These are phyloP conservation scores for Pseudocercospora ulei DNA, from an alignment of 2,329 filamentous ascomycete species.

Conservation along the genomic window DNA sequence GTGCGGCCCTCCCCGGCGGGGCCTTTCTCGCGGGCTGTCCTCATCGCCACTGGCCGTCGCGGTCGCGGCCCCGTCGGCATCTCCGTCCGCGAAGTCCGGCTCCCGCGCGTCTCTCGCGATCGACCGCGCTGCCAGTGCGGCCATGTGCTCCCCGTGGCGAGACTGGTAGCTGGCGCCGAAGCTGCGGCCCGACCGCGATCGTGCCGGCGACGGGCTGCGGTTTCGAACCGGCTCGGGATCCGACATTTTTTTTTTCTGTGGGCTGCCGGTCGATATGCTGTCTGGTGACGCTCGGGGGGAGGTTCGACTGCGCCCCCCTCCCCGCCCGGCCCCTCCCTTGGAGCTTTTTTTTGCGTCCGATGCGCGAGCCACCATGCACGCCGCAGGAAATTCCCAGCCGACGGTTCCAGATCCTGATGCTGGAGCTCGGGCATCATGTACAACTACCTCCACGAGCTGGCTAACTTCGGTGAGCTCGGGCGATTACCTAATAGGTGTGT, in stretches of 20 bases:
- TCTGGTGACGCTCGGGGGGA: not conserved
- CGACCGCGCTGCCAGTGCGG: constrained; percentile 30
- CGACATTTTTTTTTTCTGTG: no score
- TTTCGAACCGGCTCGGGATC: constrained; percentile 10
- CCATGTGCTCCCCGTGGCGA: constrained; percentile 20
- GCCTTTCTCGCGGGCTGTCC: constrained; percentile 11
- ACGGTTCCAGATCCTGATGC: no score
- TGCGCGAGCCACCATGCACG: no score
- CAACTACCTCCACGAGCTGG: no score
- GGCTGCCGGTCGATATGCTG: constrained; percentile 1
- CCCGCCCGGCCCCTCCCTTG: no score
- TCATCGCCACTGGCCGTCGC: constrained; percentile 14
- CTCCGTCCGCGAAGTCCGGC: constrained; percentile 22
- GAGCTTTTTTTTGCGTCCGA: no score
- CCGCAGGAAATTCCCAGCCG: no score
- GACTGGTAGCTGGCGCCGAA: constrained; percentile 29
- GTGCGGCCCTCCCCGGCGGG: constrained; percentile 25
- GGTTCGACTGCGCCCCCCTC: no score
- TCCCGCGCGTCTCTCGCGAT: constrained; percentile 31
- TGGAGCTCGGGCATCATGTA: no score
- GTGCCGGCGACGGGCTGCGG: constrained; percentile 17
- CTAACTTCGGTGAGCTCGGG: no score
- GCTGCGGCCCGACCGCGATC: constrained; percentile 19
- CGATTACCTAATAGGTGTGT: no score
- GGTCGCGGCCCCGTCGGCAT: constrained; percentile 9